Evolutionary conservation across 495 filamentous ascomycete genomes (phyloP), one percentile per base, ranked within the genome.

Genomic region (Aspergillus homomorphus): DNA sequence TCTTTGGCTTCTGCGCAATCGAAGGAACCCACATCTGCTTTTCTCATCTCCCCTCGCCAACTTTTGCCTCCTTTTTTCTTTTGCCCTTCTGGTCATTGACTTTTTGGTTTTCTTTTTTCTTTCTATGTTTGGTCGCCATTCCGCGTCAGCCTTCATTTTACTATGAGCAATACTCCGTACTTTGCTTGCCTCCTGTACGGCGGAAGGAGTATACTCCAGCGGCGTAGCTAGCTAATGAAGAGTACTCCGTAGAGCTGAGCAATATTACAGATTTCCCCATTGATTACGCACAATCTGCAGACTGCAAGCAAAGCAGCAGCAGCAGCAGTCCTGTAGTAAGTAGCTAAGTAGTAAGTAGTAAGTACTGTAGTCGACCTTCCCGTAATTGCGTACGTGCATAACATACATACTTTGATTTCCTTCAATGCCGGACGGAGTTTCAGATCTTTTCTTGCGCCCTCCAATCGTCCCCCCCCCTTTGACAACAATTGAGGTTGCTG

Each of bases 381-480:
- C n/a, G n/a, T n/a, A n/a, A n/a, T n/a, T n/a, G n/a, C n/a, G n/a
- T n/a, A n/a, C n/a, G n/a, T n/a, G n/a, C n/a, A n/a, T n/a, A n/a
- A n/a, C n/a, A n/a, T n/a, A n/a, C 43, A 26, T 63, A 58, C 55
- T 51, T 55, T 56, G 38, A 58, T 70, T 66, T 68, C 66, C 70
- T 72, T 58, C 58, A 14, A 43, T 43, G 18, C 41, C 14, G 41
- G 41, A 43, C 71, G 69, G 68, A 65, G 67, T 64, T 62, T 53
- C 60, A 66, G 55, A 30, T 53, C 55, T 55, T 23, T 54, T 59
- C 48, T 61, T 64, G 51, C 42, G n/a, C n/a, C n/a, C n/a, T n/a
- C n/a, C n/a, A n/a, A n/a, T n/a, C n/a, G n/a, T n/a, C n/a, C n/a
- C n/a, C n/a, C n/a, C n/a, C n/a, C n/a, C n/a, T n/a, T n/a, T n/a